Percentiles rank a stretch among this genome's conserved stretches.
Conservation (phyloP, 805 yeast genomes). For the Lachancea sp. region DNA sequence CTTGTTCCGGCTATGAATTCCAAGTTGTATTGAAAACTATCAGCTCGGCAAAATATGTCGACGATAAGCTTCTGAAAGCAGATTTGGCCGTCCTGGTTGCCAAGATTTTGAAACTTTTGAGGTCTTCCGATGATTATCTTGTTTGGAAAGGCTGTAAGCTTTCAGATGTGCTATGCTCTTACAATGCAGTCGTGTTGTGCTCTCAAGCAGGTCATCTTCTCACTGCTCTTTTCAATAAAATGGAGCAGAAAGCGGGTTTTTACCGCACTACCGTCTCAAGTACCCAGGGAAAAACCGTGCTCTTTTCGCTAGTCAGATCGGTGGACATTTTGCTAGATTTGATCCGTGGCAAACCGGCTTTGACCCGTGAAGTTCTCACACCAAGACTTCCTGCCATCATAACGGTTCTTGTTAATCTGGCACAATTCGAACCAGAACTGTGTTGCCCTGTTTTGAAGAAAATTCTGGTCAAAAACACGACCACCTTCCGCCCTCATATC, state of each 20-base stretch:
- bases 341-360: conserved; percentile 73
- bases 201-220: conserved; percentile 29
- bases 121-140: conserved; percentile 38
- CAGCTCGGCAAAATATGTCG: conserved; percentile 24
- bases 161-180: conserved; percentile 38
- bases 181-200: conserved; percentile 31
- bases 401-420: conserved; percentile 41
- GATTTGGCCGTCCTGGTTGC: conserved; percentile 29
- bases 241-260: conserved; percentile 25
- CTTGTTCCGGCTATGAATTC: conserved; percentile 26
- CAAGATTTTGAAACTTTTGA: conserved; percentile 38
- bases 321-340: conserved; percentile 31
- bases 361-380: conserved; percentile 76
- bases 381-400: conserved; percentile 68
- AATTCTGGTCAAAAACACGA: conserved; percentile 53
- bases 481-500: conserved; percentile 76
- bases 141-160: conserved; percentile 59
- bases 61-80: conserved; percentile 28
- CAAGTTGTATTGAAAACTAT: conserved; percentile 23
- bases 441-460: conserved; percentile 38
- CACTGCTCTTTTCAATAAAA: conserved; percentile 22
- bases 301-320: conserved; percentile 29
- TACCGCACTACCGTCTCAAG: conserved; percentile 17
- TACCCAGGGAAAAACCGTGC: conserved; percentile 18
- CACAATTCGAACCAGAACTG: conserved; percentile 34